phyloP scores from a whole-genome alignment of 2,329 filamentous ascomycete genomes.

The Trichoderma afroharzianum region DNA sequence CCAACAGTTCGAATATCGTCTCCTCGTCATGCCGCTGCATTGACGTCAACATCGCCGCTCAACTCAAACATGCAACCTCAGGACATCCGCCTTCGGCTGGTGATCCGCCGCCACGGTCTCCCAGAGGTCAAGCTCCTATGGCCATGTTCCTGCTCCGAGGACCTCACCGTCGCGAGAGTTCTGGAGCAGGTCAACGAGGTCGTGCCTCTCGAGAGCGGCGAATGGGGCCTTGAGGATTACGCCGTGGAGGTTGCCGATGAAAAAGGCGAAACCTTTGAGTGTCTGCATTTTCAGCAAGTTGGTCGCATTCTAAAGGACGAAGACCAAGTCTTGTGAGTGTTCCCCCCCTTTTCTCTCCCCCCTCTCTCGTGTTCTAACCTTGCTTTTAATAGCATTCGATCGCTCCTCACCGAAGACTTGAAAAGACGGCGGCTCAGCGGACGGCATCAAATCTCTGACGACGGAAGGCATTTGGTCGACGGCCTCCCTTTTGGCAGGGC shows the following conservation, averaged over 20 bases:
- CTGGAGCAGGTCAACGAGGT: constrained; percentile 75
- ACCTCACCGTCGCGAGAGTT: constrained; percentile 71
- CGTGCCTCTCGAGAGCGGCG: constrained; percentile 72
- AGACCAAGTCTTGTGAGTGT: constrained; percentile 72
- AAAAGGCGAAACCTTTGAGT: constrained; percentile 68
- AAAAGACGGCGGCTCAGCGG: constrained; percentile 69
- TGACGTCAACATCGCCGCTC: neutral
- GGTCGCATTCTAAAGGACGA: constrained; percentile 71
- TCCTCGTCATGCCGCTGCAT: neutral
- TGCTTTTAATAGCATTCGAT: constrained; percentile 61
- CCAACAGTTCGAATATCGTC: neutral
- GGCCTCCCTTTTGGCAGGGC: constrained; percentile 80
- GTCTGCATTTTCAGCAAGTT: constrained; percentile 77
- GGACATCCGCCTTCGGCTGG: constrained; percentile 66
- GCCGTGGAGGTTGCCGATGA: constrained; percentile 65
- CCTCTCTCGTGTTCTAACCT: neutral
- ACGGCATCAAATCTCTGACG: constrained; percentile 72
- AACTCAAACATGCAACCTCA: constrained; percentile 21
- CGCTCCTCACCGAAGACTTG: constrained; percentile 71
- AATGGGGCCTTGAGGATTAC: constrained; percentile 91
- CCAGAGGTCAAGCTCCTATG: constrained; percentile 71
- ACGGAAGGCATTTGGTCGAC: constrained; percentile 79
- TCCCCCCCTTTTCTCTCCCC: neutral
- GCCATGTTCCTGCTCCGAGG: constrained; percentile 54
- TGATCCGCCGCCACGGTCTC: constrained; percentile 68